Evolutionary conservation across 306 rosid species (phyloP).

Genomic region (Rubus idaeus): DNA sequence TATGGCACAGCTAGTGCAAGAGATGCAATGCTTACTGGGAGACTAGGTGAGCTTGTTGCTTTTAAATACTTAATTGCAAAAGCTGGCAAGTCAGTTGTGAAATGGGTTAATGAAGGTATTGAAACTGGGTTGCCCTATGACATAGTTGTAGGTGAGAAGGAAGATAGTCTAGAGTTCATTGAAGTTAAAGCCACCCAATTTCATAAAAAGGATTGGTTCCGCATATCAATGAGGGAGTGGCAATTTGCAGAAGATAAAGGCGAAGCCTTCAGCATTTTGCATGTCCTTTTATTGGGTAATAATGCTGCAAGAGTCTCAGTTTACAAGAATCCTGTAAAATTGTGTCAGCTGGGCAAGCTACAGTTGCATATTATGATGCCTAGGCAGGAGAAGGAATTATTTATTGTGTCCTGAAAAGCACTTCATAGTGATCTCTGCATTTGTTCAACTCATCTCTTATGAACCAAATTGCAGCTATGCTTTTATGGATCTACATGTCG

Average conservation of each 20-base stretch:
- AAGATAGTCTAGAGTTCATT: conserved; percentile 45
- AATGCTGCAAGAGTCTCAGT: conserved; percentile 51
- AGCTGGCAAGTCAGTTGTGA: conserved; percentile 44
- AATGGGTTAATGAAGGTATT: conserved; percentile 68
- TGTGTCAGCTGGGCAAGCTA: conserved; percentile 62
- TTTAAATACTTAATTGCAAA: conserved; percentile 52
- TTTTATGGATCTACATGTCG: neutral
- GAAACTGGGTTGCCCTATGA: conserved; percentile 85
- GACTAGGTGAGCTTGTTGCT: conserved; percentile 73
- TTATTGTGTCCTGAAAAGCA: conserved; percentile 38
- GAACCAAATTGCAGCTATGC: neutral
- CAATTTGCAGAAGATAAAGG: conserved; percentile 67
- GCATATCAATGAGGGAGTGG: conserved; percentile 74
- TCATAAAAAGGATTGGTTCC: conserved; percentile 73
- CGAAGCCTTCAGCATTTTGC: conserved; percentile 68
- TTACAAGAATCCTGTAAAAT: conserved; percentile 64
- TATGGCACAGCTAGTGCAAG: conserved; percentile 47
- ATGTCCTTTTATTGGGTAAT: conserved; percentile 47
- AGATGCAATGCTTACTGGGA: conserved; percentile 56
- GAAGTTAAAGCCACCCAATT: conserved; percentile 90
- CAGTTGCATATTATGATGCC: conserved; percentile 69
- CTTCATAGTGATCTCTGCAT: neutral
- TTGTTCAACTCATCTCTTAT: neutral
- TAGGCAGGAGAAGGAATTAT: conserved; percentile 41
- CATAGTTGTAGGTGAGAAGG: conserved; percentile 42